Evolutionary conservation across 495 filamentous ascomycete genomes (phyloP), one percentile per base, ranked within the genome.

Genomic region (Penicillium canescens): DNA sequence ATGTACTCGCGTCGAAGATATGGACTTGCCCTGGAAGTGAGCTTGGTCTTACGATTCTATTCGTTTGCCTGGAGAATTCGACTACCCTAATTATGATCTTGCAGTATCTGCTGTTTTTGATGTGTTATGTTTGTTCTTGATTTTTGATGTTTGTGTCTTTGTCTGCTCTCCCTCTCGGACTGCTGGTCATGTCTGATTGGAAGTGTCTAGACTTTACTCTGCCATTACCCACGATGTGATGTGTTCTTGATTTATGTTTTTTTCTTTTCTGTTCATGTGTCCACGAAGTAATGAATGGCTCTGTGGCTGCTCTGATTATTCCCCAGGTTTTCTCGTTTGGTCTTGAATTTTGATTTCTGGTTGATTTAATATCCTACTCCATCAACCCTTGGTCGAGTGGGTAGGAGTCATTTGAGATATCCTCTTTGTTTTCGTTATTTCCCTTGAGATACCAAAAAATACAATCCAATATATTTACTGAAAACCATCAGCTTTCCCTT

Each of bases 1-100:
- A 1, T 96, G 91, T 70, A 88, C 86, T 43, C 81, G 79, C 57
- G 79, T 96, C 9, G 83, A 86, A 60, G 88, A 90, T 60, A 73
- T 78, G 42, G 91, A 96, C 71, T 79, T 89, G 50, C 89, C 89
- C n/a, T 94, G 91, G 90, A 57, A 74, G 67, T 63, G 70, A 82
- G 50, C 26, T 7, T 12, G 41, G 38, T 38, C 9, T 45, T 41
- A 35, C 9, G 41, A 7, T 31, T 31, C 12, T 31, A 10, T 31
- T 2, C 28, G 24, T 20, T 39, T 37, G 13, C 20, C 14, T 8
- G 14, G 4, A 31, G 28, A 7, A 31, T 31, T 31, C 28, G 28
- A 5, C 7, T 12, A 40, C 4, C 11, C 21, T 42, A 11, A n/a
- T 21, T 21, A 52, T 37, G 12, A 34, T 40, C 12, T 43, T 42